phyloP scores from a whole-genome alignment of 306 rosid species.

The Sphenostylis stenocarpa region DNA sequence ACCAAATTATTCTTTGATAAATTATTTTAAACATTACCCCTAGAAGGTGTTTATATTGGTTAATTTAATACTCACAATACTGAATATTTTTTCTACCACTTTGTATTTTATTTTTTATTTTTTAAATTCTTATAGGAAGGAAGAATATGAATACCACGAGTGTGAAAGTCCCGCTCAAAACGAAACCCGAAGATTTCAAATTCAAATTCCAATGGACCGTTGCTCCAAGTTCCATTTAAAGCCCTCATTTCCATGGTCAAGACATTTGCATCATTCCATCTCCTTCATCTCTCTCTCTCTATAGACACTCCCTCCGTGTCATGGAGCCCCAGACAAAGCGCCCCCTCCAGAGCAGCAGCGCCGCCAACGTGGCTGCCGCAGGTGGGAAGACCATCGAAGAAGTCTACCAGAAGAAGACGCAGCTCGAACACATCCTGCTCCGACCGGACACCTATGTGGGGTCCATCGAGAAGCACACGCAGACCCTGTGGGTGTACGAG shows the following conservation, averaged over 20 bases:
- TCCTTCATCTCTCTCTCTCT: background rate
- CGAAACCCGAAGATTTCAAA: too few species aligned
- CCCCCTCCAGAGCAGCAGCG: conserved; percentile 68
- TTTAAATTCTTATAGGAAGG: too few species aligned
- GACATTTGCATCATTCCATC: background rate
- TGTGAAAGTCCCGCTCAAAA: too few species aligned
- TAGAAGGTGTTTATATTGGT: too few species aligned
- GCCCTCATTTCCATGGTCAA: background rate
- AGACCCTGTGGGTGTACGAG: conserved; percentile 78
- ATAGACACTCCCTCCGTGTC: conserved; percentile 42
- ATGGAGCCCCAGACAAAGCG: conserved; percentile 55
- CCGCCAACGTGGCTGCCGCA: conserved; percentile 50
- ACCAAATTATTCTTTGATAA: too few species aligned
- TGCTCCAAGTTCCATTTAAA: background rate
- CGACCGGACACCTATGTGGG: conserved; percentile 96
- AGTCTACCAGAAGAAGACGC: conserved; percentile 87
- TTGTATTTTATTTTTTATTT: too few species aligned
- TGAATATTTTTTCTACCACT: too few species aligned
- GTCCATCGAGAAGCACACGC: conserved; percentile 87
- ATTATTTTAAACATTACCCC: too few species aligned
- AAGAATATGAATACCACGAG: too few species aligned
- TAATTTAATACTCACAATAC: too few species aligned
- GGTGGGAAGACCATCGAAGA: conserved; percentile 70
- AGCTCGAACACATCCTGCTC: conserved; percentile 95
- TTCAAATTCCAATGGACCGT: too few species aligned